Conservation (phyloP, 208 protist genomes). For the Phytomonas francai region DNA sequence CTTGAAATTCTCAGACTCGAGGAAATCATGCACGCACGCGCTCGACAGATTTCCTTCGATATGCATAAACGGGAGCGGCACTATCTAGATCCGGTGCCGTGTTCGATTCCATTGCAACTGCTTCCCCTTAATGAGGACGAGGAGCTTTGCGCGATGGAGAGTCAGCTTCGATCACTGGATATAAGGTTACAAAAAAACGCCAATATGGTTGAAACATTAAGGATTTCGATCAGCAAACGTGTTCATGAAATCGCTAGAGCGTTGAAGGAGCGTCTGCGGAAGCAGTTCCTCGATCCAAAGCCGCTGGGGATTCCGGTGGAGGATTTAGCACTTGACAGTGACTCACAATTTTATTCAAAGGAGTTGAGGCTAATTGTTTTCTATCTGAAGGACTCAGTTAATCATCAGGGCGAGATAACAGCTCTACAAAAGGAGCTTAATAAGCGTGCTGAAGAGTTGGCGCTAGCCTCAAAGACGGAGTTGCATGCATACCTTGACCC, state of each 20-base stretch:
- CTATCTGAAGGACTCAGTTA: constrained; percentile 35
- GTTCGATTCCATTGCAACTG: constrained; percentile 31
- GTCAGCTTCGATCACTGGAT: constrained; percentile 16
- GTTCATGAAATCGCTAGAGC: constrained; percentile 34
- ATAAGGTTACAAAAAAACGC: constrained; percentile 51
- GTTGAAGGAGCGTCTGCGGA: constrained; percentile 36
- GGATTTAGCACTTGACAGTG: constrained; percentile 57
- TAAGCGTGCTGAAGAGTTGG: constrained; percentile 43
- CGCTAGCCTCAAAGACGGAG: constrained; percentile 23
- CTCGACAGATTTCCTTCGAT: constrained; percentile 28
- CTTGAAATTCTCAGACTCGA: constrained; percentile 58
- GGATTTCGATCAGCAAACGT: constrained; percentile 26
- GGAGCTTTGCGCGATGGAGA: constrained; percentile 29
- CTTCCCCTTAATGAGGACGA: constrained; percentile 49
- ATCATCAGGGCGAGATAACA: constrained; percentile 30
- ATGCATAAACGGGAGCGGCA: constrained; percentile 47
- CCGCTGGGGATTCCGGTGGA: constrained; percentile 44
- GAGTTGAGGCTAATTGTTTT: constrained; percentile 50
- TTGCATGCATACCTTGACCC: constrained; percentile 51
- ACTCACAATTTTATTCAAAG: constrained; percentile 43
- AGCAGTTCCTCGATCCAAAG: constrained; percentile 52
- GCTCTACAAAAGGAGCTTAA: constrained; percentile 59
- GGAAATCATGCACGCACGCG: constrained; percentile 47
- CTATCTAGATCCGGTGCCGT: constrained; percentile 35
- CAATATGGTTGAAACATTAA: constrained; percentile 31